These are phyloP conservation scores for Myrica gale DNA, from an alignment of 306 rosid species.

Conservation along the genomic window DNA sequence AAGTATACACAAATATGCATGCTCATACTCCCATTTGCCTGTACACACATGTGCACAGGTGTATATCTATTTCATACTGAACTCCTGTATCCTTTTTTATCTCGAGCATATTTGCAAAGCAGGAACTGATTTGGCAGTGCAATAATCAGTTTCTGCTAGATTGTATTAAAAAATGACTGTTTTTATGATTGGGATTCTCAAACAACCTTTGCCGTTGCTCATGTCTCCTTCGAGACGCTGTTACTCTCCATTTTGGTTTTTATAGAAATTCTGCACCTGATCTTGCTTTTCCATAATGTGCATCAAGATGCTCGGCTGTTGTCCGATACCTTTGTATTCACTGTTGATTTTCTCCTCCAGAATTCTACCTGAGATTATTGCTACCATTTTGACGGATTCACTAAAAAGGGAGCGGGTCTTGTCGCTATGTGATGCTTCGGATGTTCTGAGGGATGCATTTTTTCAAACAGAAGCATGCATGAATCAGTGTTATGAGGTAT, in stretches of 20 bases:
- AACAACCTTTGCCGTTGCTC: background rate
- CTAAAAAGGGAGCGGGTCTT: conserved; percentile 66
- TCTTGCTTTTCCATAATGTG: conserved; percentile 4
- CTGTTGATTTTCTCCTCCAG: conserved; percentile 44
- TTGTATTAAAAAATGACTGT: background rate
- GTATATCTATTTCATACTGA: no score
- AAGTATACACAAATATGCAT: background rate
- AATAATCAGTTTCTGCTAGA: background rate
- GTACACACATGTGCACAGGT: background rate
- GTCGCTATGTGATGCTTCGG: conserved; percentile 74
- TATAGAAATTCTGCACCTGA: background rate
- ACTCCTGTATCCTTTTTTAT: no score
- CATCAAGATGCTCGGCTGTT: background rate
- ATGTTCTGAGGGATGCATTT: conserved; percentile 86
- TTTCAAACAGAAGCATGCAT: conserved; percentile 72
- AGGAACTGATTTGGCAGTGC: background rate
- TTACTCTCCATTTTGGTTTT: background rate
- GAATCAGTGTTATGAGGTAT: conserved; percentile 87
- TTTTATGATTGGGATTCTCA: background rate
- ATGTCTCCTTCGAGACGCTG: background rate
- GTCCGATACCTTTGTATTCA: conserved; percentile 15
- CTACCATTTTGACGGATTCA: conserved; percentile 74
- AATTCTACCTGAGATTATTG: conserved; percentile 70
- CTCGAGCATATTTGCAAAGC: background rate
- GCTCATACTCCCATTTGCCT: background rate